Evolutionary conservation across 169 alveolate genomes (phyloP).

Genomic region (Haemoproteus tartakovskyi): DNA sequence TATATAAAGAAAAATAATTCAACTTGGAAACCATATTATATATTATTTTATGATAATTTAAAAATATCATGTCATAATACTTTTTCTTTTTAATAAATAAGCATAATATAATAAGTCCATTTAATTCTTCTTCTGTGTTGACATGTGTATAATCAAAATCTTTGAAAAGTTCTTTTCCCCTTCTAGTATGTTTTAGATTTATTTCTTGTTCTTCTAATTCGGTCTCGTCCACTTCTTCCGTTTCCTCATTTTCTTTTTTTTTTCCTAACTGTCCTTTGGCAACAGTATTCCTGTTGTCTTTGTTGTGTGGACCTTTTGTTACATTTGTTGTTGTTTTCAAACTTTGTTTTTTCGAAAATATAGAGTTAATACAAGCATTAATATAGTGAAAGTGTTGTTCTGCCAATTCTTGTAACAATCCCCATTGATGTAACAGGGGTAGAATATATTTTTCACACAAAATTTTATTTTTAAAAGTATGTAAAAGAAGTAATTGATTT

Average conservation of each 20-base stretch:
- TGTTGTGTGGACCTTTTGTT: not conserved
- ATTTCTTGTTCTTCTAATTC: no score
- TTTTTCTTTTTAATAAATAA: constrained; percentile 36
- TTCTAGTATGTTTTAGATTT: no score
- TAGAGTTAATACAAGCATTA: constrained; percentile 14
- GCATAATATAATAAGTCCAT: constrained; percentile 22
- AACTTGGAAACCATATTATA: constrained; percentile 27
- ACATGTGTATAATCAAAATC: no score
- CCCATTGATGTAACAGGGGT: constrained; percentile 44
- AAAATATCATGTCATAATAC: constrained; percentile 23
- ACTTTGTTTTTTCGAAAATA: no score
- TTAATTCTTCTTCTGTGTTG: no score
- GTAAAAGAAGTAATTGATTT: constrained; percentile 5
- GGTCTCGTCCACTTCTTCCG: no score
- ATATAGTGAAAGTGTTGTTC: constrained; percentile 2
- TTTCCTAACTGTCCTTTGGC: not conserved
- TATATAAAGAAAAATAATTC: constrained; percentile 7
- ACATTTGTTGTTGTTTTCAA: not conserved
- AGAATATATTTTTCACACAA: constrained; percentile 10
- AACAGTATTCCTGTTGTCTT: not conserved
- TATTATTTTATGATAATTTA: not conserved
- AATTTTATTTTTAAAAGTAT: constrained; percentile 23
- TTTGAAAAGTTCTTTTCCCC: no score
- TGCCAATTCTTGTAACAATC: constrained; percentile 1
- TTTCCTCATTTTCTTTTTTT: no score